A percentile compares a stretch with the other conserved stretches of the same genome.
phyloP scores from a whole-genome alignment of 768 basidiomycete species.

The Lentinula boryana region DNA sequence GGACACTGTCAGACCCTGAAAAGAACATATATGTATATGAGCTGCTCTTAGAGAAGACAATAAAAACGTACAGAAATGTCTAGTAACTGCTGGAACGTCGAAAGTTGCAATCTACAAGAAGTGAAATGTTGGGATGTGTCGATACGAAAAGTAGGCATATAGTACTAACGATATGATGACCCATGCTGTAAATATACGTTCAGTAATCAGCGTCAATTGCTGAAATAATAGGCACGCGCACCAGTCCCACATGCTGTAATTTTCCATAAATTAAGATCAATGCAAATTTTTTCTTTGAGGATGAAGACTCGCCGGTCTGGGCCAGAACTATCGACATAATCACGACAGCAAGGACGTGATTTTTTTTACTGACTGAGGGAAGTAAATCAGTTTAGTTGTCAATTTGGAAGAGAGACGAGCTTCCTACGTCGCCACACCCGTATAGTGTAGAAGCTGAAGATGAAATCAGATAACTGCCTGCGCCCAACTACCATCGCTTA shows the following conservation, averaged over 20 bases:
- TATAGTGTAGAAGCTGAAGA: constrained; percentile 8
- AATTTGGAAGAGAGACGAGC: not conserved
- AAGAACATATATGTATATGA: not conserved
- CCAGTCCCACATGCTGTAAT: constrained; percentile 4
- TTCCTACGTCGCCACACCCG: constrained; percentile 8
- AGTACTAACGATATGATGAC: constrained; percentile 8
- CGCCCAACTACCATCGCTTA: not conserved
- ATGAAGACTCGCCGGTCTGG: constrained; percentile 1
- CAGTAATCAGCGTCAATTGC: not conserved
- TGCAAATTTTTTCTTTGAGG: not conserved
- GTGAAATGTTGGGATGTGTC: too few species aligned
- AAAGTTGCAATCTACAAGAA: not conserved
- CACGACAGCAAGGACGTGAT: constrained; percentile 1
- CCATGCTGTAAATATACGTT: constrained; percentile 2
- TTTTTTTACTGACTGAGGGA: constrained; percentile 9
- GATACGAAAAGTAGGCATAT: not conserved
- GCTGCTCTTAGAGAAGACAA: not conserved
- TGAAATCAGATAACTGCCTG: not conserved
- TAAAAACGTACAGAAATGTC: constrained; percentile 5
- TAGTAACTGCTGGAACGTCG: constrained; percentile 4
- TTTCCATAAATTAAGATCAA: not conserved
- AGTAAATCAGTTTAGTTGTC: not conserved
- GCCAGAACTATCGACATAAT: constrained; percentile 7
- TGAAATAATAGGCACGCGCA: not conserved
- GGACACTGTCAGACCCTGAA: constrained; percentile 7